phyloP scores from a whole-genome alignment of 176 grass and related monocot genomes.

The Oryza coarctata region DNA sequence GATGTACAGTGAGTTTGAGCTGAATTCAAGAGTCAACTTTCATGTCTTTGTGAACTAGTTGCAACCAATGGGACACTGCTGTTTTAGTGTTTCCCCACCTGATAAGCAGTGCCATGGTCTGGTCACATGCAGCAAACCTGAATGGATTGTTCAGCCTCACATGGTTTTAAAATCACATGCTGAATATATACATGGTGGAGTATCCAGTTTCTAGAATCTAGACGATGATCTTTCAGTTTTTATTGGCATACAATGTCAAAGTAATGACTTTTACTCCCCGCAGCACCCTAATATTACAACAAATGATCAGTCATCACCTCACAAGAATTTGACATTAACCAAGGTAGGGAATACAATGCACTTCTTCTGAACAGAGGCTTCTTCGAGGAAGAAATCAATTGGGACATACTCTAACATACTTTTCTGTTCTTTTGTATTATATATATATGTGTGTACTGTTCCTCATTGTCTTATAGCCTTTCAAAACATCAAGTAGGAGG shows the following conservation, averaged over 20 bases:
- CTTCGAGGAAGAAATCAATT: not conserved
- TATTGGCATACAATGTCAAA: not conserved
- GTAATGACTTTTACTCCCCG: not conserved
- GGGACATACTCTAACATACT: not conserved
- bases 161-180: constrained; percentile 2
- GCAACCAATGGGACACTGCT: constrained; percentile 35
- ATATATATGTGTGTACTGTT: not conserved
- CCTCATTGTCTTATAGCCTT: not conserved
- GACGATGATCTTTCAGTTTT: not conserved
- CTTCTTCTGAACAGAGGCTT: constrained; percentile 11
- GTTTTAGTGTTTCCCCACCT: constrained; percentile 49
- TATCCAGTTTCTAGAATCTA: constrained; percentile 20
- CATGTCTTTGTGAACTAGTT: constrained; percentile 4
- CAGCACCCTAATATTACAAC: constrained; percentile 30
- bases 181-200: not conserved
- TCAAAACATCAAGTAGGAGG: not conserved
- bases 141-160: not conserved
- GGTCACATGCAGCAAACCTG: constrained; percentile 15
- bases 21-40: not conserved
- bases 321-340: constrained; percentile 52
- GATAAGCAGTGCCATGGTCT: constrained; percentile 38
- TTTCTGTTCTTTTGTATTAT: not conserved
- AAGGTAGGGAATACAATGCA: constrained; percentile 21
- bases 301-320: constrained; percentile 30
- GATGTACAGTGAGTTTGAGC: constrained; percentile 48